Conservation (phyloP, 2,329 filamentous ascomycete species). For the Nothophoma quercina region DNA sequence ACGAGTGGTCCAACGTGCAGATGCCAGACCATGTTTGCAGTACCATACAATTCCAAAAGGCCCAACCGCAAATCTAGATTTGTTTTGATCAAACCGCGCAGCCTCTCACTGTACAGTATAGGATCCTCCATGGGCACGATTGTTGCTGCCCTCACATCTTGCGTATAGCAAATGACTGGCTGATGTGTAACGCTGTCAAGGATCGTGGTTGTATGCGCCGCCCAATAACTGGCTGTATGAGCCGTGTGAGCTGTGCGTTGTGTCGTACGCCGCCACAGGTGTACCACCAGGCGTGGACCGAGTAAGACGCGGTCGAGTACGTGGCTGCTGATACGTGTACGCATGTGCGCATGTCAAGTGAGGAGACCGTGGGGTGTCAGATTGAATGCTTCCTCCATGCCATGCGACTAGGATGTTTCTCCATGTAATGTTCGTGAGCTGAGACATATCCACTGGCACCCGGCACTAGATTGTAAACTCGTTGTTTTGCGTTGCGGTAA, state of each 20-base stretch:
- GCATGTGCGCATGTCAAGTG: constrained; percentile 8
- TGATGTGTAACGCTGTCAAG: constrained; percentile 1
- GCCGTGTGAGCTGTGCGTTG: constrained; percentile 1
- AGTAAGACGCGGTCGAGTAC: constrained; percentile 1
- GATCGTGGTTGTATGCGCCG: background rate
- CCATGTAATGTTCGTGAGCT: constrained; percentile 3
- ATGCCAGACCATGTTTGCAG: background rate
- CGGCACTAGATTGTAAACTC: constrained; percentile 11
- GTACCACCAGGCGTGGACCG: constrained; percentile 5
- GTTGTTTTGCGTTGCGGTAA: constrained; percentile 13
- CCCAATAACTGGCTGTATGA: constrained; percentile 4
- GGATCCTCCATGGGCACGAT: constrained; percentile 4
- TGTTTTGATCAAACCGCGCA: constrained; percentile 3
- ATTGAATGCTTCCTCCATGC: background rate
- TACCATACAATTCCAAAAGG: constrained; percentile 6
- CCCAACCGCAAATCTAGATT: constrained; percentile 4
- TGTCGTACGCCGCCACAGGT: constrained; percentile 12
- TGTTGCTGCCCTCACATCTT: background rate
- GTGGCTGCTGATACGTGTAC: constrained; percentile 17
- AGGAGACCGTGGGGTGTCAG: constrained; percentile 5
- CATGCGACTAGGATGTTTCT: constrained; percentile 2
- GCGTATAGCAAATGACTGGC: constrained; percentile 2
- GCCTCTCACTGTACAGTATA: constrained; percentile 7
- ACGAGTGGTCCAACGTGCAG: too few relatives aligned
- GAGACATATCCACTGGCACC: constrained; percentile 3